A percentile compares a stretch with the other conserved stretches of the same genome.
These are phyloP conservation scores for Teratosphaeria gauchensis DNA, from an alignment of 2,329 filamentous ascomycete species.

Conservation along the genomic window DNA sequence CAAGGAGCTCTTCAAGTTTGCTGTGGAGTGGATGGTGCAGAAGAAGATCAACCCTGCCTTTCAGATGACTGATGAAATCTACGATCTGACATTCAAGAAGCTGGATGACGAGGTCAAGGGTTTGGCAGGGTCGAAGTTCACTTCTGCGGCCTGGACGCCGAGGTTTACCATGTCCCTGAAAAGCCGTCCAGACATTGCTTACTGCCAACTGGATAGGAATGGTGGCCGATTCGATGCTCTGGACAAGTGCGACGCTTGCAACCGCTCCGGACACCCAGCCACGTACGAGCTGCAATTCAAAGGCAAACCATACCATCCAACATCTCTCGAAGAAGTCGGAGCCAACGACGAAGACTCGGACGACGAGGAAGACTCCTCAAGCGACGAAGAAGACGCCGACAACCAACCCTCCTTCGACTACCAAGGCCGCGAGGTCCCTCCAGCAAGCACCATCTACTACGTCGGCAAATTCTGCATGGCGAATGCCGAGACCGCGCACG, in stretches of 20 bases:
- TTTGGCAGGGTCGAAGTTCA: slow-evolving; percentile 60
- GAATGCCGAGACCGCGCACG: slow-evolving; percentile 61
- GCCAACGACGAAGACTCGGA: slow-evolving; percentile 6
- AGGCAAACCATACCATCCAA: slow-evolving; percentile 56
- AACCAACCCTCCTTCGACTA: slow-evolving; percentile 35
- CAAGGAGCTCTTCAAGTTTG: slow-evolving; percentile 63
- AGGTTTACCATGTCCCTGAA: slow-evolving; percentile 58
- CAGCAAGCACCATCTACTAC: slow-evolving; percentile 39
- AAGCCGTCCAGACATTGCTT: slow-evolving; percentile 53
- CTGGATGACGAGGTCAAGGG: slow-evolving; percentile 61
- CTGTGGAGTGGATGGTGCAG: slow-evolving; percentile 72
- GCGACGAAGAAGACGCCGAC: slow-evolving; percentile 13
- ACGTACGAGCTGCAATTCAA: slow-evolving; percentile 53
- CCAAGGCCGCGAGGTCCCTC: slow-evolving; percentile 38
- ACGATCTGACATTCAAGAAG: slow-evolving; percentile 59
- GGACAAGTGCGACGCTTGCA: slow-evolving; percentile 60
- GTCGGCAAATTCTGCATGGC: slow-evolving; percentile 50
- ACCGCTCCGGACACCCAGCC: slow-evolving; percentile 57
- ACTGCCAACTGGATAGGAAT: slow-evolving; percentile 33
- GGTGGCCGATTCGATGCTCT: slow-evolving; percentile 24
- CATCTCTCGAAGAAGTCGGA: slow-evolving; percentile 55
- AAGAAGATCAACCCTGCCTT: slow-evolving; percentile 68
- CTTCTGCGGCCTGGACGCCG: slow-evolving; percentile 59
- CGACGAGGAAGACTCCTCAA: slow-evolving; percentile 18
- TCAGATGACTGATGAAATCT: slow-evolving; percentile 52